Conservation (phyloP, 352 stramenopile genomes). For the Pythium insidiosum region DNA sequence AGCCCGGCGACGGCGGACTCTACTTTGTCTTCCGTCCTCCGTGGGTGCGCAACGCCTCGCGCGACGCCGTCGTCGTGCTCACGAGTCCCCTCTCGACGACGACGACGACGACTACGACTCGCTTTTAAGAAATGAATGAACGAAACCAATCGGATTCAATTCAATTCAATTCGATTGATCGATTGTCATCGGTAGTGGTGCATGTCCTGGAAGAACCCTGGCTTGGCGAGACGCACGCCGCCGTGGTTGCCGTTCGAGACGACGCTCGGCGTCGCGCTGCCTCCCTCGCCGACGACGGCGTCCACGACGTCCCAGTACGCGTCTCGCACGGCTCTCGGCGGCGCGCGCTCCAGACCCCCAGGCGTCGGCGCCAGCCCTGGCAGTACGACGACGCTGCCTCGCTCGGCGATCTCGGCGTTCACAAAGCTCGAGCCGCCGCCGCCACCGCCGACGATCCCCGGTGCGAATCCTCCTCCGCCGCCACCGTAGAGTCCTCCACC, state of each 20-base stretch:
- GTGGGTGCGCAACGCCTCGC: conserved; percentile 20
- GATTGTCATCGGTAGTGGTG: conserved; percentile 26
- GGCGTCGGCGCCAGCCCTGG: conserved; percentile 22
- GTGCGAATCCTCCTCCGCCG: conserved; percentile 56
- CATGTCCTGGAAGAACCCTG: conserved; percentile 74
- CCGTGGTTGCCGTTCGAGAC: conserved; percentile 48
- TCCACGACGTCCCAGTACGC: conserved; percentile 58
- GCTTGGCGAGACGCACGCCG: conserved; percentile 44
- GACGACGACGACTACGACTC: no score
- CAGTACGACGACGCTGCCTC: conserved; percentile 38
- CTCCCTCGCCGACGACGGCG: conserved; percentile 47
- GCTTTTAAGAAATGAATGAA: no score
- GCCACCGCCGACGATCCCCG: conserved; percentile 58
- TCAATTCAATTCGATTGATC: no score
- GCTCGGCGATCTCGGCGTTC: conserved; percentile 28
- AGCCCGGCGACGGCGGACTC: conserved; percentile 20
- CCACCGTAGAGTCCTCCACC: conserved; percentile 59
- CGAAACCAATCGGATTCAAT: no score
- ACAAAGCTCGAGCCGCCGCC: conserved; percentile 60
- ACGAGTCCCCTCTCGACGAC: not conserved
- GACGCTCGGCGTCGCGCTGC: conserved; percentile 18
- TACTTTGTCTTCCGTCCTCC: conserved; percentile 38
- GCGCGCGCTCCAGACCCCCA: conserved; percentile 43
- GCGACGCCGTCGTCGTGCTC: conserved; percentile 8
- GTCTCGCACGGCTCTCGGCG: conserved; percentile 31